phyloP scores from a whole-genome alignment of 257 asterid genomes.

The Hygrophila difformis region DNA sequence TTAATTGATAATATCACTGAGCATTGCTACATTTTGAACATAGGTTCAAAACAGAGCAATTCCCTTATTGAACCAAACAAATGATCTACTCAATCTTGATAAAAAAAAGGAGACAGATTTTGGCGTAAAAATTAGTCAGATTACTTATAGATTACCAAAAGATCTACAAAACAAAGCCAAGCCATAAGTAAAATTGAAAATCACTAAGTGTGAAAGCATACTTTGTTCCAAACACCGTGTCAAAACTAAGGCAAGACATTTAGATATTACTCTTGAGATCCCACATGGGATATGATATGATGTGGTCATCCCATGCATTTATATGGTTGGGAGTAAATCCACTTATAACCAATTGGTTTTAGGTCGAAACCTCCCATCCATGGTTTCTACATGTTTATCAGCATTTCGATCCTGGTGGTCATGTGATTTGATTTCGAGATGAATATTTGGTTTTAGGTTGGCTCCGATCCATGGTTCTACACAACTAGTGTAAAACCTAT shows the following conservation, averaged over 20 bases:
- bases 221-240: neutral
- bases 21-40: neutral
- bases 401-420: too few relatives aligned
- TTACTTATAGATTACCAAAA: too few relatives aligned
- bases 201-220: neutral
- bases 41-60: too few relatives aligned
- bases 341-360: too few relatives aligned
- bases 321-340: too few relatives aligned
- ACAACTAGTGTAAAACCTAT: too few relatives aligned
- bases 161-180: neutral
- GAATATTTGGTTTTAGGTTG: too few relatives aligned
- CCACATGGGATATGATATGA: neutral
- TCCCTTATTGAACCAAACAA: too few relatives aligned
- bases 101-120: neutral
- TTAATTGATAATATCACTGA: neutral
- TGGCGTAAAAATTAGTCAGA: neutral
- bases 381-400: neutral
- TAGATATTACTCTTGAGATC: neutral
- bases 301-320: neutral
- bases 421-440: too few relatives aligned
- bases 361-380: too few relatives aligned
- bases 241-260: neutral
- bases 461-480: too few relatives aligned
- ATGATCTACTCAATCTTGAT: too few relatives aligned
- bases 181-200: neutral